A percentile compares a stretch with the other conserved stretches of the same genome.
phyloP scores from a whole-genome alignment of 2,329 filamentous ascomycete species.

The Aspergillus ruber region DNA sequence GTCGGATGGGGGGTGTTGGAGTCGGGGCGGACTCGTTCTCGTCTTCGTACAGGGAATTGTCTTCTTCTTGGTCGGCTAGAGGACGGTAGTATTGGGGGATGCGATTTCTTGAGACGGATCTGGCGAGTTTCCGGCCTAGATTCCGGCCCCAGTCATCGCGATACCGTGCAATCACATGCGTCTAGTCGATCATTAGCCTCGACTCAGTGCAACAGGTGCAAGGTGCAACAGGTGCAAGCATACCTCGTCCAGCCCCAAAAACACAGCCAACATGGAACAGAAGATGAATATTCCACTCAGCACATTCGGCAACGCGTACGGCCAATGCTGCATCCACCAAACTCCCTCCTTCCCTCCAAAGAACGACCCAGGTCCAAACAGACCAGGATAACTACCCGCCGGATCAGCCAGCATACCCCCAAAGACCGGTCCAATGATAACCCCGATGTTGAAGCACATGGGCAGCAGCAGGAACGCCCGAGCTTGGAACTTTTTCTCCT shows the following conservation, averaged over 20 bases:
- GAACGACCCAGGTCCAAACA: conserved; percentile 56
- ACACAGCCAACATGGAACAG: conserved; percentile 48
- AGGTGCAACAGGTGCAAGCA: neutral
- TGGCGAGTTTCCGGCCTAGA: conserved; percentile 29
- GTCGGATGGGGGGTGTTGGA: conserved; percentile 17
- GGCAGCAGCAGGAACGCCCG: conserved; percentile 55
- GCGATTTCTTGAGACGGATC: conserved; percentile 18
- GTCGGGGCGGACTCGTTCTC: conserved; percentile 20
- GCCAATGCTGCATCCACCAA: conserved; percentile 59
- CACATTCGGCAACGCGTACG: conserved; percentile 64
- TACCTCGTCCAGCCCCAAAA: conserved; percentile 63
- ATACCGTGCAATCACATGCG: conserved; percentile 33
- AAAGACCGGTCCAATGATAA: conserved; percentile 53
- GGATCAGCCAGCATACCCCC: conserved; percentile 66
- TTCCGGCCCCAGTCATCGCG: conserved; percentile 37
- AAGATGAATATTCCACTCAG: conserved; percentile 58
- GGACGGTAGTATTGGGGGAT: conserved; percentile 27
- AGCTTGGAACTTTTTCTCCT: conserved; percentile 58
- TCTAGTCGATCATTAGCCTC: conserved; percentile 13
- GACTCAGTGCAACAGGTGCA: neutral
- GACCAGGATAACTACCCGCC: conserved; percentile 51
- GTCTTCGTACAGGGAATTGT: conserved; percentile 28
- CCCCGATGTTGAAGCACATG: conserved; percentile 64
- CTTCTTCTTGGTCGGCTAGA: conserved; percentile 22
- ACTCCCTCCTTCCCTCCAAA: conserved; percentile 54